phyloP scores from a whole-genome alignment of 441 rosid species.

The Sinapis alba region DNA sequence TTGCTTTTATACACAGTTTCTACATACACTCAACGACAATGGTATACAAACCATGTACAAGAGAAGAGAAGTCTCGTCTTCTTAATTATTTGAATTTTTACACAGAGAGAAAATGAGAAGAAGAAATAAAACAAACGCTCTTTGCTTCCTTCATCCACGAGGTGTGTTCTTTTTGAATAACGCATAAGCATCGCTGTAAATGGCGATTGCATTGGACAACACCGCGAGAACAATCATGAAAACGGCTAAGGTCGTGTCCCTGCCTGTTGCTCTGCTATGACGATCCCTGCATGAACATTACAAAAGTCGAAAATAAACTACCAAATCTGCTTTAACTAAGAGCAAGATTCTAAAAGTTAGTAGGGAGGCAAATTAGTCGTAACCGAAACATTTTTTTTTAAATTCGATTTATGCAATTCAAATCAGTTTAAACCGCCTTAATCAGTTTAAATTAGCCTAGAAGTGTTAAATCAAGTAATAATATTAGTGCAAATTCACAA shows the following conservation, averaged over 20 bases:
- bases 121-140: neutral
- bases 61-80: constrained; percentile 11
- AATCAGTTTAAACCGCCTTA: too few relatives aligned
- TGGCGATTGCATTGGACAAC: constrained; percentile 40
- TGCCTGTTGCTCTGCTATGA: constrained; percentile 44
- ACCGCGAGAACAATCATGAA: constrained; percentile 55
- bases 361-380: neutral
- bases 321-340: neutral
- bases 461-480: too few relatives aligned
- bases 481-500: too few relatives aligned
- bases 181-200: constrained; percentile 47
- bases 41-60: constrained; percentile 16
- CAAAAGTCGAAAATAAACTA: neutral
- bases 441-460: too few relatives aligned
- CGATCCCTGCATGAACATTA: constrained; percentile 42
- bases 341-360: neutral
- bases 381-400: too few relatives aligned
- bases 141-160: constrained; percentile 11
- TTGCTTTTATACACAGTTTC: constrained; percentile 10
- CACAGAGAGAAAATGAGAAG: neutral
- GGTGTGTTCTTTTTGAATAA: constrained; percentile 37
- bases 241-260: constrained; percentile 43
- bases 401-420: too few relatives aligned
- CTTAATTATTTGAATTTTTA: constrained; percentile 29
- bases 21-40: constrained; percentile 21